These are phyloP conservation scores for Trichoderma citrinoviride DNA, from an alignment of 2,329 filamentous ascomycete genomes.

Conservation along the genomic window DNA sequence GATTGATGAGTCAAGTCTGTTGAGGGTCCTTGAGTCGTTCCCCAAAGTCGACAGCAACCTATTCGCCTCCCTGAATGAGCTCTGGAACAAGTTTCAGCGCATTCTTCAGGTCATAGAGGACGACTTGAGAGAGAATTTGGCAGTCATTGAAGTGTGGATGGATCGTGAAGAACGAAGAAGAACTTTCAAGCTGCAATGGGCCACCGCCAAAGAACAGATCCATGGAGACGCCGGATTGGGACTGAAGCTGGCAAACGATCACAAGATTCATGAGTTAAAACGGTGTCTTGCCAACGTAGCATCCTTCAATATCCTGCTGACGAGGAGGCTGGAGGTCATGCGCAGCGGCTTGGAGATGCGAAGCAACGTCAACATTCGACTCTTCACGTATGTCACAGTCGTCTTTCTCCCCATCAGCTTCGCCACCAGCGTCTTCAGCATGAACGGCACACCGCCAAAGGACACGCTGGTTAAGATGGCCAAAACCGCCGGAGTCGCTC, in stretches of 20 bases:
- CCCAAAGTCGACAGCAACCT: not conserved
- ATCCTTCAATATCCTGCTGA: not conserved
- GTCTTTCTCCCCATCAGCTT: not conserved
- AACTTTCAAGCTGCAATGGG: not conserved
- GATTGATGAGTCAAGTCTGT: not conserved
- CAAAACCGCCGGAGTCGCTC: not conserved
- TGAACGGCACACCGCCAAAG: not conserved
- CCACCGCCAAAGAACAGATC: not conserved
- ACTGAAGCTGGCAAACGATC: not conserved
- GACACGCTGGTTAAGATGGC: not conserved
- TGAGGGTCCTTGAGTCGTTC: not conserved
- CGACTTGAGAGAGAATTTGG: not conserved
- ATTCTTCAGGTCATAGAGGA: not conserved
- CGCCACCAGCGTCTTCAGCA: not conserved
- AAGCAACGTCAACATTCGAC: not conserved
- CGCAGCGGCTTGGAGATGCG: not conserved
- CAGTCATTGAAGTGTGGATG: not conserved
- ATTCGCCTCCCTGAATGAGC: not conserved
- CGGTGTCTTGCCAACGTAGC: not conserved
- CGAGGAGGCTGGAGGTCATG: not conserved
- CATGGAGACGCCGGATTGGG: not conserved
- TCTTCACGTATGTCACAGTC: not conserved
- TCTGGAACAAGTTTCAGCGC: not conserved
- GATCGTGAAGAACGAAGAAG: not conserved
- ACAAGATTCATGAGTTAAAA: not conserved